These are phyloP conservation scores for Metschnikowia aberdeeniae DNA, from an alignment of 805 yeast genomes.

Conservation along the genomic window DNA sequence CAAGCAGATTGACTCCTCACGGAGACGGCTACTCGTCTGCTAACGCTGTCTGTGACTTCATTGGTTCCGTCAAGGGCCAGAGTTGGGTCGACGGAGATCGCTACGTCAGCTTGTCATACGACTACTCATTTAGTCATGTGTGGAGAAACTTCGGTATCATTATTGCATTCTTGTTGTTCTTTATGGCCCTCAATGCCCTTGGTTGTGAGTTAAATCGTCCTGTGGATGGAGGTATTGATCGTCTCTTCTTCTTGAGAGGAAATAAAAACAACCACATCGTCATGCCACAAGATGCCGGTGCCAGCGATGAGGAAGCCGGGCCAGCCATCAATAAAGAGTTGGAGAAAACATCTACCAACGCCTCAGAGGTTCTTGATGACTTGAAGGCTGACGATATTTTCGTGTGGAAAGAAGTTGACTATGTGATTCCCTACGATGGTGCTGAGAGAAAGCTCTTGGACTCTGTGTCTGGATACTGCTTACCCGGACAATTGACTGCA, in stretches of 20 bases:
- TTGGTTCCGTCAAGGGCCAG: slow-evolving; percentile 16
- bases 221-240: slow-evolving; percentile 31
- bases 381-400: slow-evolving; percentile 16
- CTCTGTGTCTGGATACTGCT: slow-evolving; percentile 28
- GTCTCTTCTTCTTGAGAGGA: slow-evolving; percentile 27
- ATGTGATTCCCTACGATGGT: slow-evolving; percentile 49
- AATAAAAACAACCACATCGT: slow-evolving; percentile 19
- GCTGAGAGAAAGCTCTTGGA: slow-evolving; percentile 33
- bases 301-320: slow-evolving; percentile 17
- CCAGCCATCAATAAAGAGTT: slow-evolving; percentile 5
- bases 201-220: slow-evolving; percentile 27
- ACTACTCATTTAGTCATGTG: slow-evolving; percentile 36
- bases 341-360: slow-evolving; percentile 6
- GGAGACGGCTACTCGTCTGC: slow-evolving; percentile 23
- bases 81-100: slow-evolving; percentile 26
- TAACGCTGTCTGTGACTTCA: slow-evolving; percentile 14
- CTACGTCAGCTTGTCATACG: slow-evolving; percentile 30
- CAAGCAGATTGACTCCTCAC: slow-evolving; percentile 19
- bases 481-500: slow-evolving; percentile 56
- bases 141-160: slow-evolving; percentile 49
- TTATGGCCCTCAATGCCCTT: slow-evolving; percentile 20
- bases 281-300: slow-evolving; percentile 10
- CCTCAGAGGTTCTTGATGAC: slow-evolving; percentile 11
- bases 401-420: slow-evolving; percentile 61
- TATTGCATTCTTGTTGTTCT: slow-evolving; percentile 27